phyloP scores from a whole-genome alignment of 768 basidiomycete genomes.

The Termitomyces sp. region DNA sequence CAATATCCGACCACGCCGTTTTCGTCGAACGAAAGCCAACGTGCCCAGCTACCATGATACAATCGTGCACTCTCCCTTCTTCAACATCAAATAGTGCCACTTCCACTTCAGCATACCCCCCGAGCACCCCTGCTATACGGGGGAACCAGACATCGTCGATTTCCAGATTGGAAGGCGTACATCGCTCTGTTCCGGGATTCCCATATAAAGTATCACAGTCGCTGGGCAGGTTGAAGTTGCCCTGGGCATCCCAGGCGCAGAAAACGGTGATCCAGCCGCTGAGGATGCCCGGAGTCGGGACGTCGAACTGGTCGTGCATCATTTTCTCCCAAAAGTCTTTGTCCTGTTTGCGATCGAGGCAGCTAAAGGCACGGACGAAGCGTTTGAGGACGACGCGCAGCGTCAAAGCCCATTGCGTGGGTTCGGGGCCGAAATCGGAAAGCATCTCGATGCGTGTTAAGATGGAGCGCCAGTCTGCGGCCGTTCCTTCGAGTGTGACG shows the following conservation, averaged over 20 bases:
- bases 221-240: background rate
- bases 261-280: conserved; percentile 36
- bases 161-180: too few species aligned
- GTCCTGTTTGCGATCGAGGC: conserved; percentile 21
- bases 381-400: conserved; percentile 32
- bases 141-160: conserved; percentile 2
- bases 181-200: too few species aligned
- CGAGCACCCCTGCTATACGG: too few species aligned
- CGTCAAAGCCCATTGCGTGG: conserved; percentile 30
- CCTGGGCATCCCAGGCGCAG: conserved; percentile 15
- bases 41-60: background rate
- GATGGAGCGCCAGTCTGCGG: background rate
- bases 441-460: conserved; percentile 30
- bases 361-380: conserved; percentile 30
- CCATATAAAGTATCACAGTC: too few species aligned
- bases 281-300: conserved; percentile 22
- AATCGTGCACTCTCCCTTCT: background rate
- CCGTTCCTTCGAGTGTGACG: conserved; percentile 27
- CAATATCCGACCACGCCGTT: background rate
- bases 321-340: conserved; percentile 34
- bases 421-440: conserved; percentile 27
- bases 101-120: too few species aligned
- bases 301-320: background rate
- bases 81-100: background rate
- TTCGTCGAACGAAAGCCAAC: background rate